Conservation (phyloP, 345 rosid genomes). For the Eucalyptus globulus region DNA sequence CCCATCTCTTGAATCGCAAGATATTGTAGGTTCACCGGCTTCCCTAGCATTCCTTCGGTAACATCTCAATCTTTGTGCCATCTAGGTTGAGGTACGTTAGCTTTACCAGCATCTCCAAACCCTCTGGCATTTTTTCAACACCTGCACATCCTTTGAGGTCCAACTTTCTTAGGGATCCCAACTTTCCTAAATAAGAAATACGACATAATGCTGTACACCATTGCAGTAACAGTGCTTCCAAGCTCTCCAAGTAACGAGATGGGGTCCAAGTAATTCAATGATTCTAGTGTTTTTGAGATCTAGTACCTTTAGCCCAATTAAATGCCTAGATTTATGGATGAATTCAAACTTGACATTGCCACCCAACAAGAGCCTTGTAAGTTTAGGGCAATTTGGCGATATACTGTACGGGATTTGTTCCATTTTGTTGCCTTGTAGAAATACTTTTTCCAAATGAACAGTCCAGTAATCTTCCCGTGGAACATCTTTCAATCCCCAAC, state of each 20-base stretch:
- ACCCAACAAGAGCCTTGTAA: not conserved
- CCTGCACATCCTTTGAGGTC: not conserved
- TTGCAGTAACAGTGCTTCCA: not conserved
- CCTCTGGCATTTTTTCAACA: not conserved
- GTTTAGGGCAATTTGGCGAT: not conserved
- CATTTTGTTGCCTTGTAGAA: not conserved
- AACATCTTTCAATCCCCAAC: fast-evolving
- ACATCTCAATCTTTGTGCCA: not conserved
- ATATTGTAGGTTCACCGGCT: not conserved
- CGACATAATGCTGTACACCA: fast-evolving
- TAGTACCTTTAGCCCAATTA: not conserved
- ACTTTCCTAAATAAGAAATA: not conserved
- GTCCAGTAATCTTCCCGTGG: not conserved
- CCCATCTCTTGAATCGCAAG: not conserved
- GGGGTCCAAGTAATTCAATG: not conserved
- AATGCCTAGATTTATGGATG: not conserved
- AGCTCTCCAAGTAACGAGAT: not conserved
- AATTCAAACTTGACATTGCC: fast-evolving
- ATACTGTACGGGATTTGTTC: not conserved
- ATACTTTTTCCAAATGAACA: not conserved
- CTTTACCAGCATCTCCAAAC: not conserved
- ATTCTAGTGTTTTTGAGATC: not conserved
- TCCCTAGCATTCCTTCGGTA: not conserved
- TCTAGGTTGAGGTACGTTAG: not conserved
- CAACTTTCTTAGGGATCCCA: not conserved